A percentile compares a stretch with the other conserved stretches of the same genome.
Evolutionary conservation across 495 filamentous ascomycete genomes (phyloP).

Genomic region (Delitschia confertaspora): DNA sequence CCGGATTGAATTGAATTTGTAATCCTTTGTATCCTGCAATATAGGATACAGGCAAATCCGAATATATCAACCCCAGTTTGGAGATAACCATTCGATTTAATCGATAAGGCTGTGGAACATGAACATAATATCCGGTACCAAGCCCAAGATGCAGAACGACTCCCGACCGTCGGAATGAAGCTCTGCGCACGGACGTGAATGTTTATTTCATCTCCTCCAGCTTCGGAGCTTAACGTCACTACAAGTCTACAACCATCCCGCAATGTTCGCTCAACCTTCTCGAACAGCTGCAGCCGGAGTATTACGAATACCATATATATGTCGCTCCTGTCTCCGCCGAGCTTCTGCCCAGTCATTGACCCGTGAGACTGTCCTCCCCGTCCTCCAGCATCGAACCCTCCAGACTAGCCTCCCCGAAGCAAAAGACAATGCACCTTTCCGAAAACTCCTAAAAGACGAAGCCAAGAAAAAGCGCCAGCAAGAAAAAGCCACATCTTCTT

Average conservation of each 20-base stretch:
- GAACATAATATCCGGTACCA: too few relatives aligned
- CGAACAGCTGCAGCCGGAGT: constrained; percentile 1
- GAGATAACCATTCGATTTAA: too few relatives aligned
- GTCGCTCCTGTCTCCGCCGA: constrained; percentile 18
- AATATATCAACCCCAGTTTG: too few relatives aligned
- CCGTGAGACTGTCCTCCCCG: neutral
- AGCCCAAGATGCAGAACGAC: too few relatives aligned
- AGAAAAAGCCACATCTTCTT: constrained; percentile 34
- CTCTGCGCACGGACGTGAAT: too few relatives aligned
- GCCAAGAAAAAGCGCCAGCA: constrained; percentile 40
- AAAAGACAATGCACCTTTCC: constrained; percentile 44
- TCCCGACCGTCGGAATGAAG: too few relatives aligned
- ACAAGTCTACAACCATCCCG: neutral
- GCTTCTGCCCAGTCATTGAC: constrained; percentile 6
- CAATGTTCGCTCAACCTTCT: constrained; percentile 5
- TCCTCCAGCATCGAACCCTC: constrained; percentile 7
- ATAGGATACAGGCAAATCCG: too few relatives aligned
- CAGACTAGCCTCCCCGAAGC: constrained; percentile 9
- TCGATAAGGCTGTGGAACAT: too few relatives aligned
- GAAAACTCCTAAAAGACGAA: constrained; percentile 68
- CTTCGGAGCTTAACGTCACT: too few relatives aligned
- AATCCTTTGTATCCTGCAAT: too few relatives aligned
- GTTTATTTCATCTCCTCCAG: constrained; percentile 1
- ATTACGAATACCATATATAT: constrained; percentile 12
- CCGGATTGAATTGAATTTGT: too few relatives aligned